Percentiles rank a stretch among this genome's conserved stretches.
These are phyloP conservation scores for Cutaneotrichosporon sp. DNA, from an alignment of 1,284 basidiomycete genomes.

Conservation along the genomic window DNA sequence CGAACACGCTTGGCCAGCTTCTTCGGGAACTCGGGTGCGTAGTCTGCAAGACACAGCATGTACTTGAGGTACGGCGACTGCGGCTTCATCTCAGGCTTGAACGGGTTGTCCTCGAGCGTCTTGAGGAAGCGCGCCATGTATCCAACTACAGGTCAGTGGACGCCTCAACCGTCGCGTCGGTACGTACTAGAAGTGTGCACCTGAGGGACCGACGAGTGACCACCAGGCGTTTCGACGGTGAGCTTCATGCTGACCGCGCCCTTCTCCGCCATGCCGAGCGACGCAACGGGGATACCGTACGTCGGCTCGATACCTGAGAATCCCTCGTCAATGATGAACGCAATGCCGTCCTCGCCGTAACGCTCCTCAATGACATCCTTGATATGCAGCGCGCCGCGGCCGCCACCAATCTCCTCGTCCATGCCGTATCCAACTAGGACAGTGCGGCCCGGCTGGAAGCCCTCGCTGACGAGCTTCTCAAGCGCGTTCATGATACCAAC, in stretches of 20 bases:
- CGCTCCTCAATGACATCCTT: constrained; percentile 38
- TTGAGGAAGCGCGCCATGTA: constrained; percentile 44
- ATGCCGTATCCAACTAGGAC: constrained; percentile 54
- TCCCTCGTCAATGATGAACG: constrained; percentile 52
- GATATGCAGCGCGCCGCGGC: constrained; percentile 43
- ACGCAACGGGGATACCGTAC: constrained; percentile 44
- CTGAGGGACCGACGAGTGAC: constrained; percentile 47
- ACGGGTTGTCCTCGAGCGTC: constrained; percentile 44
- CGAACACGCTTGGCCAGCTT: constrained; percentile 35
- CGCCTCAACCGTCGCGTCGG: constrained; percentile 4
- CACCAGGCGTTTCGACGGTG: constrained; percentile 45
- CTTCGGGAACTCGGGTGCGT: constrained; percentile 46
- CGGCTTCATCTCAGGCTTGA: constrained; percentile 37
- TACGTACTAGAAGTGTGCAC: constrained; percentile 47
- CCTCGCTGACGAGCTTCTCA: constrained; percentile 51
- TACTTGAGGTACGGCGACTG: constrained; percentile 49
- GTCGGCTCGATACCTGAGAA: constrained; percentile 43
- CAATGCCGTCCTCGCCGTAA: constrained; percentile 48
- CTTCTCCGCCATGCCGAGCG: constrained; percentile 52
- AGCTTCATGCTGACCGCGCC: constrained; percentile 44
- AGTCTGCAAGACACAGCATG: constrained; percentile 51
- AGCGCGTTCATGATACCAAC: constrained; percentile 51
- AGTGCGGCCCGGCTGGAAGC: constrained; percentile 49
- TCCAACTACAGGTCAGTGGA: constrained; percentile 33
- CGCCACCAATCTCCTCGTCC: constrained; percentile 51